Percentiles rank a stretch among this genome's conserved stretches.
Evolutionary conservation across 1,284 basidiomycete species (phyloP).

Genomic region (Trichosporon coremiiforme): DNA sequence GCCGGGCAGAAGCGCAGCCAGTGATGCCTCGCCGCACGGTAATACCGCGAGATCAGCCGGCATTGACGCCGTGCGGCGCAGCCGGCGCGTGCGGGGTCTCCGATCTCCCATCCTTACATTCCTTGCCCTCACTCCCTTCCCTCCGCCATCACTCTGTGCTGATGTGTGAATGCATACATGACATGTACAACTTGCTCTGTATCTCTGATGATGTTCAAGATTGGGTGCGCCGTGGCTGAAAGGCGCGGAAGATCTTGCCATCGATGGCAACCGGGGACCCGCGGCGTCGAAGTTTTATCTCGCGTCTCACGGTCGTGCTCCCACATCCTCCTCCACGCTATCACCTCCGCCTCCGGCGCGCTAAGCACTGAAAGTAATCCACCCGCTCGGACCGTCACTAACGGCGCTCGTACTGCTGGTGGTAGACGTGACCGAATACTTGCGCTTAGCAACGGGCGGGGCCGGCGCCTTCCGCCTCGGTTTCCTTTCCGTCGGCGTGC

Average conservation of each 20-base stretch:
- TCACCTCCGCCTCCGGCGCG: neutral
- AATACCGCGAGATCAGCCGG: neutral
- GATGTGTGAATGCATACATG: slow-evolving; percentile 3
- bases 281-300: too few relatives aligned
- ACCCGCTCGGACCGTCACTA: slow-evolving; percentile 32
- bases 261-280: too few relatives aligned
- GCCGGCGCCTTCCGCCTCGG: slow-evolving; percentile 41
- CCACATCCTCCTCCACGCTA: too few relatives aligned
- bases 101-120: neutral
- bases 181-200: neutral
- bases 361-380: slow-evolving; percentile 44
- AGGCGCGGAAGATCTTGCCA: too few relatives aligned
- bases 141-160: too few relatives aligned
- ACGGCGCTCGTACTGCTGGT: slow-evolving; percentile 7
- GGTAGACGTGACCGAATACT: slow-evolving; percentile 27
- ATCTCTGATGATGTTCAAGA: neutral
- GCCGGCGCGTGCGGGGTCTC: neutral
- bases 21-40: neutral
- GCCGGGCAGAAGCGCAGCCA: neutral
- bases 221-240: neutral
- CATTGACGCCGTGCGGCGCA: neutral
- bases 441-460: slow-evolving; percentile 38
- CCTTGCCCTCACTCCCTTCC: neutral
- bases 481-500: slow-evolving; percentile 24
- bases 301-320: too few relatives aligned